phyloP scores from a whole-genome alignment of 441 rosid genomes.

The Macaranga tanarius region DNA sequence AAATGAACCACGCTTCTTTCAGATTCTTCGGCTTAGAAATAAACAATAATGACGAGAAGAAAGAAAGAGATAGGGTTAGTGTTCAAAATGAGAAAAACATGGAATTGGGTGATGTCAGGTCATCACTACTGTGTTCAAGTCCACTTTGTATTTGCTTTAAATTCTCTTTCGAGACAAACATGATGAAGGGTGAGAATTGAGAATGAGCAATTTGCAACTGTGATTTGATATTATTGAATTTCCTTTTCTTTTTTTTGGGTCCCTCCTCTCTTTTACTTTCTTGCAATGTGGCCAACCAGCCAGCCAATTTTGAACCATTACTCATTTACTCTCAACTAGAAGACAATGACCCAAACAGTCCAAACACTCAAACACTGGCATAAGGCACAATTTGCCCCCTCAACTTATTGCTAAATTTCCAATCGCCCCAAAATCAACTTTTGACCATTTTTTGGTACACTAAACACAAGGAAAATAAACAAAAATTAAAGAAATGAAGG shows the following conservation, averaged over 20 bases:
- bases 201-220: too few relatives aligned
- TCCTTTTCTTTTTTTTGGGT: not conserved
- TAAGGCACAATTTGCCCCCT: too few relatives aligned
- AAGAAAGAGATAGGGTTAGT: not conserved
- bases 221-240: too few relatives aligned
- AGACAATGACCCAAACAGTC: not conserved
- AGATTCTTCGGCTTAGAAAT: not conserved
- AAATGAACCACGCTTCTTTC: conserved; percentile 18
- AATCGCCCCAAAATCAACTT: too few relatives aligned
- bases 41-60: not conserved
- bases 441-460: too few relatives aligned
- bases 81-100: not conserved
- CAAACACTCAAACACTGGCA: not conserved
- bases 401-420: too few relatives aligned
- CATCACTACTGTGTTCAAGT: not conserved
- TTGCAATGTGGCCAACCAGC: not conserved
- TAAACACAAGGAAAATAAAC: too few relatives aligned
- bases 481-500: too few relatives aligned
- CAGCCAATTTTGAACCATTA: conserved; percentile 17
- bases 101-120: not conserved
- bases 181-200: too few relatives aligned
- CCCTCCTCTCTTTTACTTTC: not conserved
- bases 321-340: not conserved
- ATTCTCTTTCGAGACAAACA: too few relatives aligned
- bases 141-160: not conserved